Conservation (phyloP, 2,329 filamentous ascomycete genomes). For the Monascus ruber region DNA sequence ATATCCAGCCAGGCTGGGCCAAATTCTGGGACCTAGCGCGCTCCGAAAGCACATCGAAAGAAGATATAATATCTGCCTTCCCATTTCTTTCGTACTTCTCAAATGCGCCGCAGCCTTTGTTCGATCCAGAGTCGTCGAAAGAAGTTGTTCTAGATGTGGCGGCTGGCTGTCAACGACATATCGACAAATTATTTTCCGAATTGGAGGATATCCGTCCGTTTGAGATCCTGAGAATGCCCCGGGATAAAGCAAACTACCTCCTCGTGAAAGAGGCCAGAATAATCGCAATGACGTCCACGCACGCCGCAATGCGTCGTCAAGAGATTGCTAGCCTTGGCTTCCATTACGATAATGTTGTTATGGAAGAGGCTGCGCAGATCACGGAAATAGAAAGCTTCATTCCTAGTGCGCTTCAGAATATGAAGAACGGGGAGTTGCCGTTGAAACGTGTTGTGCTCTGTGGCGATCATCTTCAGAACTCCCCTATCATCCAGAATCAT, state of each 20-base stretch:
- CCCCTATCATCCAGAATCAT: constrained; percentile 85
- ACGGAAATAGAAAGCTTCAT: constrained; percentile 97
- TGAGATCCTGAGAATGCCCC: constrained; percentile 76
- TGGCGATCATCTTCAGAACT: constrained; percentile 94
- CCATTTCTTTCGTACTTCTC: constrained; percentile 84
- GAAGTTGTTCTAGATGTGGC: constrained; percentile 64
- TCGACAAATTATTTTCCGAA: constrained; percentile 82
- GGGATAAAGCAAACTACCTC: constrained; percentile 92
- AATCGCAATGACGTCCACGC: constrained; percentile 96
- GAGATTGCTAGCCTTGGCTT: constrained; percentile 91
- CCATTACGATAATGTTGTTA: constrained; percentile 92
- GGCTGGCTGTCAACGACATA: constrained; percentile 75
- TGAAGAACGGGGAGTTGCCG: constrained; percentile 58
- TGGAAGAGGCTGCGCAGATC: constrained; percentile 97
- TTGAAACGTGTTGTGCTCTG: constrained; percentile 84
- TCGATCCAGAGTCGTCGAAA: constrained; percentile 54
- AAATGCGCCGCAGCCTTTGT: constrained; percentile 75
- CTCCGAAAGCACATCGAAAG: constrained; percentile 43
- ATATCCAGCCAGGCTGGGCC: constrained; percentile 77
- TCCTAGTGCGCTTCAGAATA: constrained; percentile 80
- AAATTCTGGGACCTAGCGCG: constrained; percentile 62
- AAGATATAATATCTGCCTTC: constrained; percentile 61
- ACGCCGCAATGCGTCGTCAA: constrained; percentile 84
- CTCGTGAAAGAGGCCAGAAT: constrained; percentile 93
- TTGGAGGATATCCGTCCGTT: constrained; percentile 90